Conservation (phyloP, 257 asterid species). For the Cordia subcordata region DNA sequence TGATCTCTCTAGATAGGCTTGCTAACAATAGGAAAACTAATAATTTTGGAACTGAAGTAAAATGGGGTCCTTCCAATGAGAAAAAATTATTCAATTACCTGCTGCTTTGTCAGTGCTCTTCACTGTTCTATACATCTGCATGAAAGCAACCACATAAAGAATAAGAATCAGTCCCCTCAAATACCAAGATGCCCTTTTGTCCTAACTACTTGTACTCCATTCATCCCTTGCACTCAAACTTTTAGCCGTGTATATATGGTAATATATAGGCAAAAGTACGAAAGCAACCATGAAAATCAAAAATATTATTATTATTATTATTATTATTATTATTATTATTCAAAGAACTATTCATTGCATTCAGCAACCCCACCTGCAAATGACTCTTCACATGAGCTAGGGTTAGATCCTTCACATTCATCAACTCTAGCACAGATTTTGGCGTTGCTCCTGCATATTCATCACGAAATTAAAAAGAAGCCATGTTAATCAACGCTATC, state of each 20-base stretch:
- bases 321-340: too few species aligned
- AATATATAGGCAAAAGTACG: too few species aligned
- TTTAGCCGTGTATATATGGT: not conserved
- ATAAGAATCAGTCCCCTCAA: conserved; percentile 23
- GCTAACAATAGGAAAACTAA: conserved; percentile 28
- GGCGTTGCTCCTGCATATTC: conserved; percentile 75
- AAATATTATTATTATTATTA: too few species aligned
- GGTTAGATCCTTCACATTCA: conserved; percentile 93
- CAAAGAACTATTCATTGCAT: too few species aligned
- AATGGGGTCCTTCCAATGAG: conserved; percentile 26
- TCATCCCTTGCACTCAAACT: conserved; percentile 15
- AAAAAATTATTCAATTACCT: conserved; percentile 38
- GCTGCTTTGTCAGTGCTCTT: conserved; percentile 80
- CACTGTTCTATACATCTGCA: conserved; percentile 98
- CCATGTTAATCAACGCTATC: not conserved
- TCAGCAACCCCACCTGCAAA: conserved; percentile 45
- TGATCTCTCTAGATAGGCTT: not conserved
- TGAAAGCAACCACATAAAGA: conserved; percentile 28
- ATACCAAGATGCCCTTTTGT: conserved; percentile 50
- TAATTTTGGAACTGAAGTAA: conserved; percentile 3
- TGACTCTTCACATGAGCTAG: conserved; percentile 95
- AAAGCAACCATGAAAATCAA: too few species aligned
- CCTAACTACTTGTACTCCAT: conserved; percentile 31
- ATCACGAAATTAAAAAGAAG: not conserved
- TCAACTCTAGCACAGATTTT: conserved; percentile 79